A percentile compares a stretch with the other conserved stretches of the same genome.
These are phyloP conservation scores for Blepharisma japonicum DNA, from an alignment of 73 alveolate genomes.

Conservation along the genomic window DNA sequence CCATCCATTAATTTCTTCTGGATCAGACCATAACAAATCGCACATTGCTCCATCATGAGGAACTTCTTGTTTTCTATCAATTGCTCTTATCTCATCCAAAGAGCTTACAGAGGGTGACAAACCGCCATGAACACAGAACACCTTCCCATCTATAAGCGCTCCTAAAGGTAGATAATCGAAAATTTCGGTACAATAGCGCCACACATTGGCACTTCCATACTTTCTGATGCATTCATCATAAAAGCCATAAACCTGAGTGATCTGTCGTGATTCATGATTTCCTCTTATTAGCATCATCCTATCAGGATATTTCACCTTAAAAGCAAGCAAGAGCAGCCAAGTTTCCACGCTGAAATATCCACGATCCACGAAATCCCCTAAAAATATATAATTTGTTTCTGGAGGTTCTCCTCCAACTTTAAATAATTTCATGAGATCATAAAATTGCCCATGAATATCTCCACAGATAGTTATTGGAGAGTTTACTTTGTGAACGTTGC, in stretches of 20 bases:
- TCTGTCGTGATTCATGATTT: slow-evolving; percentile 69
- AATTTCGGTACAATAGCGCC: slow-evolving; percentile 99
- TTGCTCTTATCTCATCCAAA: slow-evolving; percentile 92
- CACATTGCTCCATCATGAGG: slow-evolving; percentile 99
- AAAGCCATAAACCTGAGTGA: slow-evolving; percentile 82
- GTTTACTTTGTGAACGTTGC: slow-evolving; percentile 80
- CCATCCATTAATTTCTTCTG: slow-evolving; percentile 91
- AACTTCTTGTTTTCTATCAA: slow-evolving; percentile 98
- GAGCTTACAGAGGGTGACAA: slow-evolving; percentile 87
- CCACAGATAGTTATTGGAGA: slow-evolving; percentile 94
- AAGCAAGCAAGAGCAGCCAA: slow-evolving; percentile 75
- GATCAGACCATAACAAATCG: slow-evolving; percentile 96
- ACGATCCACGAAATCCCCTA: slow-evolving; percentile 91
- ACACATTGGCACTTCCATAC: slow-evolving; percentile 93
- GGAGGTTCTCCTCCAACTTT: slow-evolving; percentile 90
- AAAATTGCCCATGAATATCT: slow-evolving; percentile 85
- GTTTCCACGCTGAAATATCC: slow-evolving; percentile 85
- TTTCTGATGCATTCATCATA: slow-evolving; percentile 94
- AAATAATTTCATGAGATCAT: slow-evolving; percentile 79
- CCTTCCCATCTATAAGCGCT: slow-evolving; percentile 91
- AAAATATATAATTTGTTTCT: slow-evolving; percentile 74
- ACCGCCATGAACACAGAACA: slow-evolving; percentile 98
- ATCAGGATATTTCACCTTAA: slow-evolving; percentile 73
- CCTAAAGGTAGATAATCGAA: slow-evolving; percentile 97
- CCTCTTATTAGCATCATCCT: slow-evolving; percentile 80